Evolutionary conservation across 202 grass and related monocot species (phyloP).

Genomic region (Dendrocalamus latiflorus): DNA sequence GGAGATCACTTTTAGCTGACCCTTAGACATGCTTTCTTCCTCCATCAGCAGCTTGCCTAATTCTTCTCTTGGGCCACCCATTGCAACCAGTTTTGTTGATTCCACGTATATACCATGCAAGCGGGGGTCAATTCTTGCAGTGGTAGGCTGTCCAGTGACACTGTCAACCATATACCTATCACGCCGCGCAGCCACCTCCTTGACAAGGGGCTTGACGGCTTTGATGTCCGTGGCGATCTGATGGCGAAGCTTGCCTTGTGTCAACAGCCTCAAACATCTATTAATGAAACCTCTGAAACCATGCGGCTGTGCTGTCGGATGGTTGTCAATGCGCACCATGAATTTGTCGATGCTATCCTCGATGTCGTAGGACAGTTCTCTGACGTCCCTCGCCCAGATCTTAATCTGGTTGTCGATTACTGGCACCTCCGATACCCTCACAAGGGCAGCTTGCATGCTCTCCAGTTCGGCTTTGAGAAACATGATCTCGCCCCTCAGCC

Average conservation of each 20-base stretch:
- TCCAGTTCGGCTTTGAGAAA: constrained; percentile 21
- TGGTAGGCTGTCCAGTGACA: too few relatives aligned
- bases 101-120: neutral
- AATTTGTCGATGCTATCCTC: constrained; percentile 25
- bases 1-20: constrained; percentile 13
- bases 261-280: neutral
- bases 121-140: neutral
- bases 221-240: neutral
- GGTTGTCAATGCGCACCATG: too few relatives aligned
- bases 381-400: constrained; percentile 27
- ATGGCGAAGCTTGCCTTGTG: neutral
- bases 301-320: neutral
- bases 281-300: neutral
- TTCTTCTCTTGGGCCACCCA: neutral
- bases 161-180: neutral
- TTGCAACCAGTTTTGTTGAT: neutral
- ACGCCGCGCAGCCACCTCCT: constrained; percentile 15
- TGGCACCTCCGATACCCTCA: neutral
- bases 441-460: constrained; percentile 25
- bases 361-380: constrained; percentile 19
- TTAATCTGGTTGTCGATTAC: neutral
- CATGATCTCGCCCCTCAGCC: constrained; percentile 12
- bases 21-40: neutral
- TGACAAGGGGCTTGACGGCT: neutral
- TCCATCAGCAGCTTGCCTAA: neutral